Percentiles rank a stretch among this genome's conserved stretches.
These are phyloP conservation scores for Rosa multiflora DNA, from an alignment of 306 rosid species.

Conservation along the genomic window DNA sequence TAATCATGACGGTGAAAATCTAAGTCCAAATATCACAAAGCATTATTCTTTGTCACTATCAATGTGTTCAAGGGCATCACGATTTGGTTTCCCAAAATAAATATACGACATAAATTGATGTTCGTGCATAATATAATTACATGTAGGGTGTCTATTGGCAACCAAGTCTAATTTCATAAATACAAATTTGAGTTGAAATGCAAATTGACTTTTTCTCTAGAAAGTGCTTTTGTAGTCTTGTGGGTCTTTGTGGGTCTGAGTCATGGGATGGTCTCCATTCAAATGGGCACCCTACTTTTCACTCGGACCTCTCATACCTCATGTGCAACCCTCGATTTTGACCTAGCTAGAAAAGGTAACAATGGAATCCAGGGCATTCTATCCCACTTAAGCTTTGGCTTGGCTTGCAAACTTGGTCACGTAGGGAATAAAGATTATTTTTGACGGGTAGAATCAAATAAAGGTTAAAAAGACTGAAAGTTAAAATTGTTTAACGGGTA, in stretches of 20 bases:
- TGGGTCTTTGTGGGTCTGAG: constrained; percentile 24
- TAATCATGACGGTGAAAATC: neutral
- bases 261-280: constrained; percentile 33
- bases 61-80: constrained; percentile 26
- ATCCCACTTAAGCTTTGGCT: constrained; percentile 20
- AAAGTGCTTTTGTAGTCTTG: neutral
- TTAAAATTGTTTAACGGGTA: neutral
- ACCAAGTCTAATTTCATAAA: neutral
- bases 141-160: constrained; percentile 24
- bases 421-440: neutral
- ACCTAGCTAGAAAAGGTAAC: constrained; percentile 30
- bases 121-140: neutral
- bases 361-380: constrained; percentile 34
- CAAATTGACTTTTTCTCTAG: constrained; percentile 32
- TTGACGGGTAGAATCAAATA: constrained; percentile 1
- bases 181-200: neutral
- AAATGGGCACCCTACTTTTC: constrained; percentile 40
- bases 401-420: constrained; percentile 27
- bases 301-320: constrained; percentile 67
- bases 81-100: constrained; percentile 17
- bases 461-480: neutral
- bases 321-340: constrained; percentile 35
- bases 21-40: neutral
- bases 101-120: constrained; percentile 24
- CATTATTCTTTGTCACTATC: neutral